Base-by-base conservation (phyloP, 305 asterid species). In the Nicotiana rustica region DNA sequence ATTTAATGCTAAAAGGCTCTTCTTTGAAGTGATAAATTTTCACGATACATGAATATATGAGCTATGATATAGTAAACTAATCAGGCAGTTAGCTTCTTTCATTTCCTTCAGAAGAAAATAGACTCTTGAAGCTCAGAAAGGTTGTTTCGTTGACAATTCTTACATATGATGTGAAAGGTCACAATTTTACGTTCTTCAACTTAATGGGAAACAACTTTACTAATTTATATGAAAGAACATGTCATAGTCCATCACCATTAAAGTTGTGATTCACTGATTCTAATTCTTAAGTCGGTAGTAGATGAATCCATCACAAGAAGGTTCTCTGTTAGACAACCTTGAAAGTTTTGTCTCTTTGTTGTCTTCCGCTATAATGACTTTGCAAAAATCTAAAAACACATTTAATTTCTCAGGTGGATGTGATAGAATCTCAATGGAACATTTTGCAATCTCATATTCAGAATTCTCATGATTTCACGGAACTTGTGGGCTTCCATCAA, bases 401-500 rank as follows among this genome's bases (percentile, higher is more conserved):
- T 81, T 68, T 77, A 38, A 82, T 84, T 87, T 87, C 55, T 80
- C 89, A 96, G 99, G 99, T 95, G 88, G 99, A 97, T 67, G 99
- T 97, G 21, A 92, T 97, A 85, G 99, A 97, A 86, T 93, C 99
- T 83, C 99, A 95, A 87, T 97, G 99, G 99, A 97, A 95, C 31
- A 92, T 92, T 77, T 88, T 95, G 91, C 99, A 97, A 91, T 83
- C 92, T 84, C 99, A 91, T 85, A 94, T 93, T 82, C 97, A 93
- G 84, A 92, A 94, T 90, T 95, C 99, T 81, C 96, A 68, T 14
- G 99, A 97, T 90, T 97, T 96, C 81, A 95, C 97, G 36, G 97
- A 97, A 85, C 90, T 97, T 82, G 99, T 97, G 79, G 94, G 95
- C 88, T 92, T 92, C 89, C 99, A 97, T 88, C 99, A 92, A 91